Conservation (phyloP, 139 green algal species). For the Trebouxia sp. region DNA sequence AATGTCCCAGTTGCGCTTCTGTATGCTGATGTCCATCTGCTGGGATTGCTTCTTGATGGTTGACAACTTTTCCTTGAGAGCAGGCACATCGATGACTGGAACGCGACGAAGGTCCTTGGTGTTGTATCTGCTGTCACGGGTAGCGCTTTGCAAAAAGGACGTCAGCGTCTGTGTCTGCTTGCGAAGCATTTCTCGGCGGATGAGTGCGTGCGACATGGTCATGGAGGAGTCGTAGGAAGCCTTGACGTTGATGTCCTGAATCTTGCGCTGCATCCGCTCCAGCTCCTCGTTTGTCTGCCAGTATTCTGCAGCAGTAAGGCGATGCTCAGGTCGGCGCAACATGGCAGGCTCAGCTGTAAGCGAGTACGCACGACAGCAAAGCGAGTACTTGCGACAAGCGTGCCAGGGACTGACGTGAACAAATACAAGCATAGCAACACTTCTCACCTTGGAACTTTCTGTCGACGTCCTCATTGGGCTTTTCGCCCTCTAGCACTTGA, state of each 20-base stretch:
- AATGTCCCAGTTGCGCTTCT: not conserved
- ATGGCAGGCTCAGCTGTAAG: too few species aligned
- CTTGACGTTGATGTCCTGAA: constrained; percentile 14
- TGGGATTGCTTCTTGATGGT: constrained; percentile 1
- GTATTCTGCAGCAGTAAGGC: not conserved
- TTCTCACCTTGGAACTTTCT: not conserved
- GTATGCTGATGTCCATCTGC: constrained; percentile 7
- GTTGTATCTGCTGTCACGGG: not conserved
- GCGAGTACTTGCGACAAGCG: not conserved
- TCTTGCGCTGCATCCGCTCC: not conserved
- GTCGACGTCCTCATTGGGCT: not conserved
- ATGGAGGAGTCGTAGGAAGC: not conserved
- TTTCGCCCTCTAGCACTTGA: not conserved
- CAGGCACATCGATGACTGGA: not conserved
- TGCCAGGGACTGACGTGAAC: not conserved
- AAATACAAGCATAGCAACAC: too few species aligned
- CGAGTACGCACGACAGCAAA: too few species aligned
- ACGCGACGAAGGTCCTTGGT: not conserved
- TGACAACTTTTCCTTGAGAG: not conserved
- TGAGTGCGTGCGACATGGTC: not conserved
- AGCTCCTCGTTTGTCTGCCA: not conserved
- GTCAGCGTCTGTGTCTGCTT: not conserved
- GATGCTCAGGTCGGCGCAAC: too few species aligned
- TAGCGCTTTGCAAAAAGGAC: not conserved
- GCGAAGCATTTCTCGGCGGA: not conserved